Evolutionary conservation across 1,284 basidiomycete genomes (phyloP), one percentile per base, ranked within the genome.

Genomic region (Cutaneotrichosporon mucoides): DNA sequence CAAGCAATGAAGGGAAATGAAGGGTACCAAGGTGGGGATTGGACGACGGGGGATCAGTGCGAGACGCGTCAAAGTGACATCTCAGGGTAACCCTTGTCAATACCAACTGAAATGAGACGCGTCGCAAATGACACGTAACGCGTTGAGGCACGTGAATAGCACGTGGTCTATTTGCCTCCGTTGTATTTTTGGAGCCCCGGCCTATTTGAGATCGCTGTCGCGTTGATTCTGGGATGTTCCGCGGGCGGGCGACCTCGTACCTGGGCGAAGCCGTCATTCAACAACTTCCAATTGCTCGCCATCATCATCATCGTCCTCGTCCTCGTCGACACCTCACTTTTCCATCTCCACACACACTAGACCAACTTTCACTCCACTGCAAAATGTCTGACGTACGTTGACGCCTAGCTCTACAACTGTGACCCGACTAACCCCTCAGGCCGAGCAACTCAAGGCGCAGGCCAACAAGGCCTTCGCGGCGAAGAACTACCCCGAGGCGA

Each of bases 401-500:
- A 24, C 24, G 24, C n/a, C n/a, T n/a, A n/a, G n/a, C n/a, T 24
- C 2, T 24, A 3, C 24, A 24, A 24, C 24, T 24, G 24, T 24
- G 24, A 3, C 24, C 38, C 38, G 9, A 40, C 38, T 40, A 12
- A 40, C 38, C 7, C 16, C 40, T 36, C 63, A 80, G 79, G 79
- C 78, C 15, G 76, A 81, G 75, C 79, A 85, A 64, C 83, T 93
- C 73, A 96, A 98, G 82, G 89, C 92, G 71, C 85, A 88, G 76
- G 94, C 94, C 73, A 98, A 98, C 84, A 94, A 94, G 77, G 91
- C 91, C 43, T 97, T 98, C 81, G 83, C 89, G 40, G 90, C 91
- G 57, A 97, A 95, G 78, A 86, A 96, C 73, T 97, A 89, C 79
- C 86, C 90, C 78, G 86, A 84, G 63, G 94, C 94, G 8, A 91